phyloP scores from a whole-genome alignment of 148 eudicot genomes.

The Polygonum maritimum region DNA sequence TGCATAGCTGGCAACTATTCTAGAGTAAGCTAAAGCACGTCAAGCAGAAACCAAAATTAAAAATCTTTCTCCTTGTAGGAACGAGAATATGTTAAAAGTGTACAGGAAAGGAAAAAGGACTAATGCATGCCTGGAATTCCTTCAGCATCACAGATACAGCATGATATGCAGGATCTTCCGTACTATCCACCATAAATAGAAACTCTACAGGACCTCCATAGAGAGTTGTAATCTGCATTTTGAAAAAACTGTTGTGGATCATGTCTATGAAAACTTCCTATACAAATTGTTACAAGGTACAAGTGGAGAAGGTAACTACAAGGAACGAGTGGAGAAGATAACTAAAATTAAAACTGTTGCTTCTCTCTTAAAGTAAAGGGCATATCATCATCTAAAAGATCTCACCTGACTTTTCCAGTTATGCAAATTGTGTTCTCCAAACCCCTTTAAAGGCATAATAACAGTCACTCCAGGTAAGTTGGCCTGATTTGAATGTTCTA shows the following conservation, averaged over 20 bases:
- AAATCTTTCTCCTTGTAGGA: background rate
- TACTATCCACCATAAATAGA: constrained; percentile 77
- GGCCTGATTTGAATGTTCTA: constrained; percentile 77
- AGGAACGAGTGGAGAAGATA: background rate
- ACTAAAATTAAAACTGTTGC: background rate
- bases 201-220: constrained; percentile 86
- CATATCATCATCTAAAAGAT: background rate
- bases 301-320: background rate
- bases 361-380: background rate
- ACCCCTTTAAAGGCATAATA: constrained; percentile 95
- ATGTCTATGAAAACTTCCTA: background rate
- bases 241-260: background rate
- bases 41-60: background rate
- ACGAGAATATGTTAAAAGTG: background rate
- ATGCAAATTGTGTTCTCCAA: constrained; percentile 89
- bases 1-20: background rate
- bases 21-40: background rate
- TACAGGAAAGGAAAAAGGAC: constrained; percentile 1
- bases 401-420: constrained; percentile 95
- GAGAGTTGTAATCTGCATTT: constrained; percentile 70
- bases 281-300: background rate
- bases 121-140: constrained; percentile 50
- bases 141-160: constrained; percentile 51
- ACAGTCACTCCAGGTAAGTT: constrained; percentile 73
- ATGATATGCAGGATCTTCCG: constrained; percentile 80